Evolutionary conservation across 1,284 basidiomycete genomes (phyloP).

Genomic region (Singerocomus rubriflavus): DNA sequence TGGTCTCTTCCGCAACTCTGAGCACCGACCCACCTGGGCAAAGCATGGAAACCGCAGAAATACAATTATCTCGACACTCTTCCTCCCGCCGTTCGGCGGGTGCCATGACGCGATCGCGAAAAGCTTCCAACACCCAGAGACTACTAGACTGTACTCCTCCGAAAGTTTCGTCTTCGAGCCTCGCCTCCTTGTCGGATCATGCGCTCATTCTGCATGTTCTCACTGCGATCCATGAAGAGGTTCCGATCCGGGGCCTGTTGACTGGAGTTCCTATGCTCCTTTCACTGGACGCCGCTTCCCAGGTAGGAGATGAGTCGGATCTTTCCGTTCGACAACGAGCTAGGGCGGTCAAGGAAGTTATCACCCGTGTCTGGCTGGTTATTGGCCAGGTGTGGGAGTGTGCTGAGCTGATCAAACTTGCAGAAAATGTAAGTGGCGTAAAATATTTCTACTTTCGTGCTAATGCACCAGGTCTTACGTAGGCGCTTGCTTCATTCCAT

Average conservation of each 20-base stretch:
- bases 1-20: conserved; percentile 39
- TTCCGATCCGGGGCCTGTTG: conserved; percentile 72
- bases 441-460: conserved; percentile 9
- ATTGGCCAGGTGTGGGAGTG: conserved; percentile 76
- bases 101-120: conserved; percentile 48
- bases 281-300: conserved; percentile 62
- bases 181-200: conserved; percentile 74
- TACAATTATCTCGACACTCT: conserved; percentile 31
- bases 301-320: conserved; percentile 41
- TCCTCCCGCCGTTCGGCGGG: conserved; percentile 49
- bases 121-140: conserved; percentile 51
- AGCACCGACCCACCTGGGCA: conserved; percentile 28
- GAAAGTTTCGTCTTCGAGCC: conserved; percentile 42
- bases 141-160: conserved; percentile 48
- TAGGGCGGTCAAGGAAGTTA: conserved; percentile 60
- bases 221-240: conserved; percentile 60
- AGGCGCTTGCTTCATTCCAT: conserved; percentile 39
- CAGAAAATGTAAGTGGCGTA: conserved; percentile 50
- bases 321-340: conserved; percentile 45
- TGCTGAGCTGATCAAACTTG: conserved; percentile 48
- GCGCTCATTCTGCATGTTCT: conserved; percentile 72
- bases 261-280: conserved; percentile 85
- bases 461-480: conserved; percentile 11
- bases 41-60: conserved; percentile 17
- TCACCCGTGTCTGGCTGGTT: conserved; percentile 62